Percentiles rank a stretch among this genome's conserved stretches.
These are phyloP conservation scores for Carex parvula DNA, from an alignment of 176 grass and related monocot genomes.

Conservation along the genomic window DNA sequence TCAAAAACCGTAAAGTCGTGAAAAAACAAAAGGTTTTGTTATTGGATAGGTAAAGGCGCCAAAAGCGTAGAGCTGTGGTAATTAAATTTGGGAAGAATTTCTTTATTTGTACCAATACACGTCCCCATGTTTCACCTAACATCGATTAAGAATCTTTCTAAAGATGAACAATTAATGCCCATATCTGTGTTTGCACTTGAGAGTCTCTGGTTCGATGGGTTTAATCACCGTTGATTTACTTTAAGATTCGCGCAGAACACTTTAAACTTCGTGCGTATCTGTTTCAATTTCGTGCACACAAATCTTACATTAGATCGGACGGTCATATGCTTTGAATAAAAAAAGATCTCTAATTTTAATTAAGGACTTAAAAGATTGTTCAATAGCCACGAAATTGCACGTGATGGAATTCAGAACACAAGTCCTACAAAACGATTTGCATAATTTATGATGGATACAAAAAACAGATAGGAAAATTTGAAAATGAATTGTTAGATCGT, in stretches of 20 bases:
- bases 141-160: not conserved
- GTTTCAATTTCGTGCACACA: too few species aligned
- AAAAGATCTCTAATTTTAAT: not conserved
- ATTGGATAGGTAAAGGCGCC: conserved; percentile 11
- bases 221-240: too few species aligned
- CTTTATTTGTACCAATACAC: not conserved
- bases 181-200: not conserved
- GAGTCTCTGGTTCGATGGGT: too few species aligned
- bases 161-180: not conserved
- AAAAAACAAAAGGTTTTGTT: not conserved
- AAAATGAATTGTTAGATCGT: not conserved
- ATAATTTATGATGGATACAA: not conserved
- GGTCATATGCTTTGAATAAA: not conserved
- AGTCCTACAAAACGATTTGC: not conserved
- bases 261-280: too few species aligned
- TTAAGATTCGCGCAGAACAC: too few species aligned
- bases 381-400: too few species aligned
- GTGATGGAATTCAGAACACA: too few species aligned
- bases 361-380: too few species aligned
- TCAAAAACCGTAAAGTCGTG: not conserved
- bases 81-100: conserved; percentile 2
- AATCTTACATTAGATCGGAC: too few species aligned
- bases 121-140: conserved; percentile 9
- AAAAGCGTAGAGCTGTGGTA: conserved; percentile 31
- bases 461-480: not conserved